A percentile compares a stretch with the other conserved stretches of the same genome.
These are phyloP conservation scores for Blumeria graminis DNA, from an alignment of 2,329 filamentous ascomycete genomes.

Conservation along the genomic window DNA sequence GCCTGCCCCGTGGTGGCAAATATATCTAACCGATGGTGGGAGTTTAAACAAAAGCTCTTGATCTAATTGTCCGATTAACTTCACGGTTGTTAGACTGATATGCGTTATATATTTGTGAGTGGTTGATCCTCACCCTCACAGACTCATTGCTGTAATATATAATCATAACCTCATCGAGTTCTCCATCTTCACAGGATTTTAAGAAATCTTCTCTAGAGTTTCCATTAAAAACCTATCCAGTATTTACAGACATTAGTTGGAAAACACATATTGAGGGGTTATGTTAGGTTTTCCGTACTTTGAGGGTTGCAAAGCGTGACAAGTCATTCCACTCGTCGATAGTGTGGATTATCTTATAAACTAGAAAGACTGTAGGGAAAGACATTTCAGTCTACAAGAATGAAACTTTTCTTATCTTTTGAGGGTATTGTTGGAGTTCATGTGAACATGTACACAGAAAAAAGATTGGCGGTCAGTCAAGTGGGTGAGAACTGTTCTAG, in stretches of 20 bases:
- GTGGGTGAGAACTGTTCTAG: too few relatives aligned
- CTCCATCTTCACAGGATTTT: constrained; percentile 35
- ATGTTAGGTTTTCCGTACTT: constrained; percentile 4
- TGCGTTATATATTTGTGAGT: background rate
- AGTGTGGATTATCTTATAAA: constrained; percentile 9
- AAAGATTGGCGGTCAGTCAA: too few relatives aligned
- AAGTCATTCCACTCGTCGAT: constrained; percentile 11
- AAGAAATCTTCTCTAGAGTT: constrained; percentile 41
- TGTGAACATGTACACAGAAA: too few relatives aligned
- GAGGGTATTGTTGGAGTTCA: too few relatives aligned
- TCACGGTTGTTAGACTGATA: constrained; percentile 8
- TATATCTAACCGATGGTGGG: constrained; percentile 25
- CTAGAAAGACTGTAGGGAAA: constrained; percentile 9
- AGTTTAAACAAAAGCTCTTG: constrained; percentile 35
- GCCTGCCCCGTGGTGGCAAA: constrained; percentile 45
- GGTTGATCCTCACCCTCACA: constrained; percentile 17
- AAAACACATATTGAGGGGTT: background rate
- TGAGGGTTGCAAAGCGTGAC: constrained; percentile 8
- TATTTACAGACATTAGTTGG: background rate
- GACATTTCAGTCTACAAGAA: background rate
- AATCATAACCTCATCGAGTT: constrained; percentile 35
- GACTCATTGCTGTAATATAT: constrained; percentile 50
- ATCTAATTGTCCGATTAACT: constrained; percentile 43
- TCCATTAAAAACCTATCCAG: constrained; percentile 14
- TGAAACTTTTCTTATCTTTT: background rate